These are phyloP conservation scores for Fragilaria crotonensis DNA, from an alignment of 108 stramenopile species.

Conservation along the genomic window DNA sequence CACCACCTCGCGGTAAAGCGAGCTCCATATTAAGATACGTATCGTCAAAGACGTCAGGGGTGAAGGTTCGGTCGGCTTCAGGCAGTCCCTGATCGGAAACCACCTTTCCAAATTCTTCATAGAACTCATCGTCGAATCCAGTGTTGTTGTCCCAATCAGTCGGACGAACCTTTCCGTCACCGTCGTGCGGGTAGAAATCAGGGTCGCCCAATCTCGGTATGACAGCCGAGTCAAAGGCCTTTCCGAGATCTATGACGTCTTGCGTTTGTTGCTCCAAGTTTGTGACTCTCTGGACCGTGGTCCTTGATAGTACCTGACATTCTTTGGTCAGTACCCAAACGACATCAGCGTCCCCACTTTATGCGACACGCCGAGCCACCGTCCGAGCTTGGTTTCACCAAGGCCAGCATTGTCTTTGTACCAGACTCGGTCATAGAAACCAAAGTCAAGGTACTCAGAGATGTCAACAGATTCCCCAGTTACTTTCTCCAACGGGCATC, in stretches of 20 bases:
- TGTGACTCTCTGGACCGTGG: too few relatives aligned
- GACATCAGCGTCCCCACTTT: too few relatives aligned
- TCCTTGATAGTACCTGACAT: constrained; percentile 7
- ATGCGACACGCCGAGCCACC: too few relatives aligned
- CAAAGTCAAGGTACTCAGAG: constrained; percentile 34
- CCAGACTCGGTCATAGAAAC: constrained; percentile 30
- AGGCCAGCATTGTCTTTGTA: constrained; percentile 15
- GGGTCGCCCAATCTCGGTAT: too few relatives aligned
- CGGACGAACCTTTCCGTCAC: too few relatives aligned
- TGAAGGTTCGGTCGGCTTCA: too few relatives aligned
- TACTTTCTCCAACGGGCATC: constrained; percentile 10
- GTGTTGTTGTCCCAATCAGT: too few relatives aligned
- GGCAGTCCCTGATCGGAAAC: too few relatives aligned
- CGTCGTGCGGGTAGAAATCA: too few relatives aligned
- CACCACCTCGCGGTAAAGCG: constrained; percentile 4
- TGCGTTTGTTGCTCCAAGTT: not conserved
- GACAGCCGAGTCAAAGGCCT: constrained; percentile 6
- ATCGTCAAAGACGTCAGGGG: too few relatives aligned
- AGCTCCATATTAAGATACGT: constrained; percentile 14
- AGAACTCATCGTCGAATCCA: too few relatives aligned
- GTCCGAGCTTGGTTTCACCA: constrained; percentile 2
- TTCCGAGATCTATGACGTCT: not conserved
- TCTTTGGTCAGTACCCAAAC: constrained; percentile 10
- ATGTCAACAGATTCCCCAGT: constrained; percentile 36
- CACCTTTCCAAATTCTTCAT: too few relatives aligned